These are phyloP conservation scores for Fraxinus anomala DNA, from an alignment of 257 asterid genomes.

Conservation along the genomic window DNA sequence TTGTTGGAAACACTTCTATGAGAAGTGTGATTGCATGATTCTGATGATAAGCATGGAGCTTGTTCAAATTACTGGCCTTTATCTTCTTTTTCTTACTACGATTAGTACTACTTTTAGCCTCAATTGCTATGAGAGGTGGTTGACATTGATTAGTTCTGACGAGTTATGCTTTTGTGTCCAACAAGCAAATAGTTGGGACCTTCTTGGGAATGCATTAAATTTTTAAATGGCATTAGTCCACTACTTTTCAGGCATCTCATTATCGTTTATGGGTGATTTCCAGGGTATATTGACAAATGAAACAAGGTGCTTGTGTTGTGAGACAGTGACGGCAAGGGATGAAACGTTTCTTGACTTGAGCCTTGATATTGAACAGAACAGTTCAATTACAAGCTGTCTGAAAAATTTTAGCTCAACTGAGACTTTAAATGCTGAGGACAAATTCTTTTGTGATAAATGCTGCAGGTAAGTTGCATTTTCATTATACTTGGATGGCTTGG, in stretches of 20 bases:
- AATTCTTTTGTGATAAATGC: constrained; percentile 63
- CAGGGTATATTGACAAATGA: constrained; percentile 68
- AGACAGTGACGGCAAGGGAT: constrained; percentile 69
- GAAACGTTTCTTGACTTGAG: constrained; percentile 69
- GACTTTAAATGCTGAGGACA: constrained; percentile 67
- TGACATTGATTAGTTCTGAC: background rate
- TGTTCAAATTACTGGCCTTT: background rate
- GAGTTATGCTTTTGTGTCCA: background rate
- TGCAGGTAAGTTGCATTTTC: constrained; percentile 42
- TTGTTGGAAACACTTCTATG: background rate
- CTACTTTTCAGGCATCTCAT: constrained; percentile 7
- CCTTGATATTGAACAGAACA: constrained; percentile 69
- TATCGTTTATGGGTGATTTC: constrained; percentile 6
- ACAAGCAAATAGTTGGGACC: constrained; percentile 3
- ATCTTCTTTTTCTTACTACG: background rate
- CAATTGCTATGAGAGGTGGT: background rate
- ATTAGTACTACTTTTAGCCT: background rate
- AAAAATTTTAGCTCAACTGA: constrained; percentile 66
- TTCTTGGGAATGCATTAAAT: background rate
- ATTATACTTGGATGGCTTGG: background rate
- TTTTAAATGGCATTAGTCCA: background rate
- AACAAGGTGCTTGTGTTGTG: constrained; percentile 66
- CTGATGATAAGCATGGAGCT: background rate
- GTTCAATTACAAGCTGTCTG: constrained; percentile 70
- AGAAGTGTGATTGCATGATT: background rate